Base-by-base conservation (phyloP, 805 yeast genomes). In the Wickerhamomyces tratensis region DNA sequence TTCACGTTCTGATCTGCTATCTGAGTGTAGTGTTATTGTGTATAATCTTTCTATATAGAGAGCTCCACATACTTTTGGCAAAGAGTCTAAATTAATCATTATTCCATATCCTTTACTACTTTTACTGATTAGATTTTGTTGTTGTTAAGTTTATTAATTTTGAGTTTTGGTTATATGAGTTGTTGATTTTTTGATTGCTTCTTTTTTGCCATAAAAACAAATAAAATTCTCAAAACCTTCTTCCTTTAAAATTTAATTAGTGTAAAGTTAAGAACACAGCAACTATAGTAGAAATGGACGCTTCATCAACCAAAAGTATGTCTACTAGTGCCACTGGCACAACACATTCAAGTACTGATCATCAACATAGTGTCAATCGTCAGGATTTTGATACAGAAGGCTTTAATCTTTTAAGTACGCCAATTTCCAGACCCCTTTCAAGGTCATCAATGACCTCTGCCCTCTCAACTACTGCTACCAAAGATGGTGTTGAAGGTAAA, bases 401-500 rank as follows among this genome's bases (percentile, higher is more conserved):
- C 34, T 31, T 13, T 6, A 31, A 31, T 31, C 7, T 31, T 31
- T 12, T 31, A 6, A 31, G n/a, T 13, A 31, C 13, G 7, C 45
- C 58, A n/a, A 50, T 59, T 6, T 76, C 85, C 1, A 65, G 85
- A 37, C 82, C 83, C 0, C 53, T 75, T 20, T 79, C 86, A 0
- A 67, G 86, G 39, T 71, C 73, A 38, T 76, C 83, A 25, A 72
- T 74, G 15, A 76, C 84, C 0, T 78, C 86, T 1, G 81, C 84
- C 33, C 56, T 81, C n/a, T 79, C 86, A 0, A 78, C 81, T 35
- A 79, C 82, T 5, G 87, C 87, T 25, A 79, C 85, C 14, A 81
- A 82, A 50, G 87, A 82, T 56, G 87, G 88, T 0, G 58, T 80
- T 5, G 86, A 81, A 53, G 88, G 88, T 5, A 72, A 74, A 46